Evolutionary conservation across 768 basidiomycete species (phyloP).

Genomic region (Clitopilus passeckerianus): DNA sequence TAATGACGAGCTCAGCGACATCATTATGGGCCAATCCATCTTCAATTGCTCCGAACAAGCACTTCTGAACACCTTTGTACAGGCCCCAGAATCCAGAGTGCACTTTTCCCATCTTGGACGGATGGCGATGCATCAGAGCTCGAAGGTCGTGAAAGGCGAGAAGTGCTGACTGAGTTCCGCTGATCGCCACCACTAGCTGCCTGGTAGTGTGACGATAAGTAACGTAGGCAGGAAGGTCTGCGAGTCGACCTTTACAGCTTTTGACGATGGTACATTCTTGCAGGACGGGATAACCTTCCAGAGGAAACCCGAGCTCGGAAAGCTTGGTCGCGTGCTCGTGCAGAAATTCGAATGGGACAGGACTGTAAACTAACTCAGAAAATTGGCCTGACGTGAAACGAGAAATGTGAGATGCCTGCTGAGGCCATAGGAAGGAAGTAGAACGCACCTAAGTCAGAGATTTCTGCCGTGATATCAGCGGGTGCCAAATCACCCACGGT

Average conservation of each 20-base stretch:
- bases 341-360: constrained; percentile 35
- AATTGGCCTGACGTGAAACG: constrained; percentile 39
- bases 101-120: constrained; percentile 31
- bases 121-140: constrained; percentile 31
- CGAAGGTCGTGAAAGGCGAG: constrained; percentile 47
- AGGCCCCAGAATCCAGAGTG: constrained; percentile 55
- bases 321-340: constrained; percentile 34
- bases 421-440: background rate
- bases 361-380: constrained; percentile 45
- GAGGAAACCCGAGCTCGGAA: constrained; percentile 37
- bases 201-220: constrained; percentile 36
- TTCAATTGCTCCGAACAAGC: constrained; percentile 29
- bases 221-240: constrained; percentile 40
- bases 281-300: constrained; percentile 42
- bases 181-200: constrained; percentile 49
- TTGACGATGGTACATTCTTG: constrained; percentile 27
- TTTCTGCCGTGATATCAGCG: constrained; percentile 27
- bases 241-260: constrained; percentile 35
- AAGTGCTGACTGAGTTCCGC: constrained; percentile 37
- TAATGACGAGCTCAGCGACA: constrained; percentile 39
- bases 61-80: constrained; percentile 35
- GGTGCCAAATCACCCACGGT: constrained; percentile 34
- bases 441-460: constrained; percentile 40
- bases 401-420: background rate
- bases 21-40: constrained; percentile 31